These are phyloP conservation scores for Aspergillus sp. DNA, from an alignment of 2,329 filamentous ascomycete species.

Conservation along the genomic window DNA sequence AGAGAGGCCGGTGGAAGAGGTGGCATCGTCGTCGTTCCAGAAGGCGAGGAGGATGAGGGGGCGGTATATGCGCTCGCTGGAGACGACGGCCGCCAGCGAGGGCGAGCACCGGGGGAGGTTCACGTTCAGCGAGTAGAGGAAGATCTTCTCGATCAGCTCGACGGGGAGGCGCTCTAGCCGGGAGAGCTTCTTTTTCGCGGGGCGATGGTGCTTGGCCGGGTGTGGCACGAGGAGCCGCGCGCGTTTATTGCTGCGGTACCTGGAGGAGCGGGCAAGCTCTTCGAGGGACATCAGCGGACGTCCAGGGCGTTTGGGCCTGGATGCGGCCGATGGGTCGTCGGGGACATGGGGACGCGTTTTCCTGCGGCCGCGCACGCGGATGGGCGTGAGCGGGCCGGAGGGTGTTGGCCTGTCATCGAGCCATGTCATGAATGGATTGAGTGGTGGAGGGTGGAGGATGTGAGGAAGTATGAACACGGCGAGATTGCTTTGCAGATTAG, in stretches of 20 bases:
- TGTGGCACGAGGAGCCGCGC: conserved; percentile 11
- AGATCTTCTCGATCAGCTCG: conserved; percentile 54
- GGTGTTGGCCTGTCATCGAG: neutral
- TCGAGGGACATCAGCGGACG: conserved; percentile 14
- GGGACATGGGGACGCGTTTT: conserved; percentile 8
- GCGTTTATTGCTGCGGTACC: conserved; percentile 12
- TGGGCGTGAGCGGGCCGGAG: conserved; percentile 25
- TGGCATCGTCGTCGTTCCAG: conserved; percentile 26
- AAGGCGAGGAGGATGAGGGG: conserved; percentile 41
- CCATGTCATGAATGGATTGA: conserved; percentile 1
- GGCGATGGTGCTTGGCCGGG: neutral
- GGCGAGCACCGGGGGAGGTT: conserved; percentile 44
- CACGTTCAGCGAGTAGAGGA: conserved; percentile 47
- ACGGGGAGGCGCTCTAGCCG: conserved; percentile 47
- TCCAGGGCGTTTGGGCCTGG: conserved; percentile 7
- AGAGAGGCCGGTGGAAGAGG: conserved; percentile 18
- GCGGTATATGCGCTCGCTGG: conserved; percentile 40
- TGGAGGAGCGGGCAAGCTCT: conserved; percentile 7
- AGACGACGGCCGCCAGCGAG: conserved; percentile 37
- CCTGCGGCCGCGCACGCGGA: conserved; percentile 29
- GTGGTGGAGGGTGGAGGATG: neutral
- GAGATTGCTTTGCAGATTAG: too few species aligned
- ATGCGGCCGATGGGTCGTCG: neutral
- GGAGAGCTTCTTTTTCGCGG: conserved; percentile 21
- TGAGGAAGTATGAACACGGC: neutral